A percentile compares a stretch with the other conserved stretches of the same genome.
phyloP scores from a whole-genome alignment of 129 eudicot species.

The Glebionis coronaria region DNA sequence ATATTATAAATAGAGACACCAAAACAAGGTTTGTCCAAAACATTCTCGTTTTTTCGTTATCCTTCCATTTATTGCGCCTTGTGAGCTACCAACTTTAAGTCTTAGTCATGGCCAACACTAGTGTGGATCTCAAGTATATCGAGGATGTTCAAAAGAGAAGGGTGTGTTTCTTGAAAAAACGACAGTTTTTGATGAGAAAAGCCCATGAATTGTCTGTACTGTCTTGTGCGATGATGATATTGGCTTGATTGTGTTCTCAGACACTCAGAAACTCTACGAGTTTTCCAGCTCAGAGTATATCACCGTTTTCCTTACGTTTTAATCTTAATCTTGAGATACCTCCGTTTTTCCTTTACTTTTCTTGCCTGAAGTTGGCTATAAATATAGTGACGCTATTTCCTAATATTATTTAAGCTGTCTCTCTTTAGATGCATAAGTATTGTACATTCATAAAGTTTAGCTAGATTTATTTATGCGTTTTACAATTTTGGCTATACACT shows the following conservation, averaged over 20 bases:
- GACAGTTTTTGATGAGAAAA: slow-evolving; percentile 39
- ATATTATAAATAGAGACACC: slow-evolving; percentile 23
- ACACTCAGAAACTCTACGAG: slow-evolving; percentile 37
- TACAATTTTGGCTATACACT: neutral
- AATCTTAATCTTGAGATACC: neutral
- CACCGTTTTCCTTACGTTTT: neutral
- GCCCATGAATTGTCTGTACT: slow-evolving; percentile 40
- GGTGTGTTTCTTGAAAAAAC: slow-evolving; percentile 43
- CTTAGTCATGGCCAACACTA: slow-evolving; percentile 31
- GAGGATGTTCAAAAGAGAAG: slow-evolving; percentile 35
- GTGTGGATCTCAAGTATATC: slow-evolving; percentile 36
- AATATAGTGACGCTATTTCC: neutral
- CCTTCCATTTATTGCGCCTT: neutral
- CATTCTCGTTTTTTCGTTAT: slow-evolving; percentile 10
- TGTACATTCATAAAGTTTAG: slow-evolving; percentile 1
- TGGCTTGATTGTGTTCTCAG: slow-evolving; percentile 37
- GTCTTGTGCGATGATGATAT: slow-evolving; percentile 40
- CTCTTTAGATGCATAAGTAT: slow-evolving; percentile 19
- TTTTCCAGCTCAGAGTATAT: slow-evolving; percentile 25
- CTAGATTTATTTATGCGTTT: slow-evolving; percentile 11
- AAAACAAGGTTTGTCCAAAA: slow-evolving; percentile 15
- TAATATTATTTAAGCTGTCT: neutral
- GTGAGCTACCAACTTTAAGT: slow-evolving; percentile 5
- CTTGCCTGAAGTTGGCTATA: neutral
- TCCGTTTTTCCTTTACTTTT: neutral